A percentile compares a stretch with the other conserved stretches of the same genome.
Evolutionary conservation across 306 rosid genomes (phyloP).

Genomic region (Crataegus laevigata): DNA sequence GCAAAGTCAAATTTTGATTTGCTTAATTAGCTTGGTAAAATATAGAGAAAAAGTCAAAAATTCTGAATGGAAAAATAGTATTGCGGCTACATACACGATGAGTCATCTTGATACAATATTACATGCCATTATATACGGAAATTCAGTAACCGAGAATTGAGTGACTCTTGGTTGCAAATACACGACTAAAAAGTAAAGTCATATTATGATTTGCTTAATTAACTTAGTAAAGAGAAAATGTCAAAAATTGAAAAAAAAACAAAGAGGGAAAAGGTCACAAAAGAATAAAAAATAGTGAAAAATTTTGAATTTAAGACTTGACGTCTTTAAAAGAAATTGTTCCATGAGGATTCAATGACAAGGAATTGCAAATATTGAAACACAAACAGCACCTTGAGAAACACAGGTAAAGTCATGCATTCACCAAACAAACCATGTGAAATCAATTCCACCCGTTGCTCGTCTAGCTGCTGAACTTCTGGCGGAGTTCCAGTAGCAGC

Average conservation of each 20-base stretch:
- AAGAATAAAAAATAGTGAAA: not conserved
- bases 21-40: not conserved
- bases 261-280: not conserved
- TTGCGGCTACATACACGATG: too few relatives aligned
- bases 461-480: not conserved
- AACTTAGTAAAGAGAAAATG: not conserved
- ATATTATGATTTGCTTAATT: not conserved
- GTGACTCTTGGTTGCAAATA: too few relatives aligned
- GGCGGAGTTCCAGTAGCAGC: not conserved
- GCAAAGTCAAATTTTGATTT: not conserved
- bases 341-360: not conserved
- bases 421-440: not conserved
- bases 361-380: not conserved
- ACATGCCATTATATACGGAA: too few relatives aligned
- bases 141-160: too few relatives aligned
- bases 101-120: too few relatives aligned
- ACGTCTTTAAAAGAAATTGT: not conserved
- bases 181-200: not conserved
- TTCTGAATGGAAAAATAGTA: too few relatives aligned
- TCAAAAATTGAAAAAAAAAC: not conserved
- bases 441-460: not conserved
- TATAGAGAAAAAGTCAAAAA: not conserved
- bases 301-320: not conserved
- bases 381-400: not conserved
- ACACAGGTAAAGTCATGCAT: not conserved